These are phyloP conservation scores for Ophiognomonia clavigignenti-juglandacearum DNA, from an alignment of 2,329 filamentous ascomycete genomes.

Conservation along the genomic window DNA sequence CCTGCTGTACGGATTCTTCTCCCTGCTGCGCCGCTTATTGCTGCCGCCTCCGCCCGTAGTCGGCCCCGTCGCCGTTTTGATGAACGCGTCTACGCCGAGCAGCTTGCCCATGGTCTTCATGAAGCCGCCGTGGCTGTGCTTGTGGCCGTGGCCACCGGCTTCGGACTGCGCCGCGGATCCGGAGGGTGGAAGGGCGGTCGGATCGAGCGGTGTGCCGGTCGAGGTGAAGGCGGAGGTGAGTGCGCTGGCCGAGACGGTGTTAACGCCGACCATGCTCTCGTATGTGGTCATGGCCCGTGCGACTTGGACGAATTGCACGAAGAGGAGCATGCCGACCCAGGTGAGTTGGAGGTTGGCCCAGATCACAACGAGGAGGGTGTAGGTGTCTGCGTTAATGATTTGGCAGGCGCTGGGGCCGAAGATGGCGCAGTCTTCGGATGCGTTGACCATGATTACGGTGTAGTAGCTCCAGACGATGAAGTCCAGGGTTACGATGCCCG, in stretches of 20 bases:
- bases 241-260: slow-evolving; percentile 49
- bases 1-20: slow-evolving; percentile 75
- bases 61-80: slow-evolving; percentile 86
- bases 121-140: slow-evolving; percentile 52
- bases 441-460: slow-evolving; percentile 48
- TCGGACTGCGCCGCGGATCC: slow-evolving; percentile 48
- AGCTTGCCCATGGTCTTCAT: slow-evolving; percentile 77
- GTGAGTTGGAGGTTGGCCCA: slow-evolving; percentile 84
- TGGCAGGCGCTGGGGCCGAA: slow-evolving; percentile 72
- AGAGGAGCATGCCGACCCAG: slow-evolving; percentile 96
- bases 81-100: slow-evolving; percentile 87
- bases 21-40: slow-evolving; percentile 48
- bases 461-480: slow-evolving; percentile 70
- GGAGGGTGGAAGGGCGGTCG: slow-evolving; percentile 41
- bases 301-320: slow-evolving; percentile 90
- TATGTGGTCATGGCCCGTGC: slow-evolving; percentile 91
- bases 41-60: slow-evolving; percentile 50
- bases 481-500: slow-evolving; percentile 70
- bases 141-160: slow-evolving; percentile 30
- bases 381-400: slow-evolving; percentile 74
- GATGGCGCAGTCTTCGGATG: slow-evolving; percentile 62
- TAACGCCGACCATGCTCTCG: slow-evolving; percentile 87
- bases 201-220: slow-evolving; percentile 67
- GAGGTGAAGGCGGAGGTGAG: slow-evolving; percentile 74
- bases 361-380: slow-evolving; percentile 71